Base-by-base conservation (phyloP, 345 rosid genomes). In the Moricandia arvensis region DNA sequence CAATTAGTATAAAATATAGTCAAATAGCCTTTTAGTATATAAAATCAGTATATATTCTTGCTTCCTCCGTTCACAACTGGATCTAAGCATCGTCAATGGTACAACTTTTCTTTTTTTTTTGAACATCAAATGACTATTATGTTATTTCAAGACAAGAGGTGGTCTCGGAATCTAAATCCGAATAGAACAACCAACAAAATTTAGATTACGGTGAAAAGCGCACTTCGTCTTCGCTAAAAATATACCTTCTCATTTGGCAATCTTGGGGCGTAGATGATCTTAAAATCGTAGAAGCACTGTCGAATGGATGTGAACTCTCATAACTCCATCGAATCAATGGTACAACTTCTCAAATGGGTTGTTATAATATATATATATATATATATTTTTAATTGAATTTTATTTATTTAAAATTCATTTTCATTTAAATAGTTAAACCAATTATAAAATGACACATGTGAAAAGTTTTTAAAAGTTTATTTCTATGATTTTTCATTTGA, bases 51-150 rank as follows among this genome's bases (percentile, higher is more conserved):
- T 6, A 31, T 49, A 31, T 38, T 55, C 24, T 4, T 43, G 34
- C 59, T 57, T 55, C 58, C 15, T 65, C 57, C 16, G 59, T 74
- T 63, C 55, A 63, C 43, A 73, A 73, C 26, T 74, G 59, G 16
- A 41, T 65, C 66, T 57, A 57, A 45, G 51, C 51, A 45, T 13
- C 51, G 16, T 13, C 17, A 45, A 45, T 45, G 7, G 7, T 13
- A 13, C 51, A 45, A n/a, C 17, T n/a, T n/a, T 2, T 43, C 7
- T n/a, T n/a, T n/a, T n/a, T n/a, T n/a, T n/a, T n/a, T n/a, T n/a
- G n/a, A n/a, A n/a, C n/a, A n/a, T n/a, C n/a, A n/a, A n/a, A n/a
- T n/a, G n/a, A n/a, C n/a, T n/a, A n/a, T n/a, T n/a, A n/a, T n/a
- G n/a, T n/a, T n/a, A n/a, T n/a, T n/a, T n/a, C n/a, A n/a, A n/a